Evolutionary conservation across 1,284 basidiomycete genomes (phyloP).

Genomic region (Ustilago xerochloae): DNA sequence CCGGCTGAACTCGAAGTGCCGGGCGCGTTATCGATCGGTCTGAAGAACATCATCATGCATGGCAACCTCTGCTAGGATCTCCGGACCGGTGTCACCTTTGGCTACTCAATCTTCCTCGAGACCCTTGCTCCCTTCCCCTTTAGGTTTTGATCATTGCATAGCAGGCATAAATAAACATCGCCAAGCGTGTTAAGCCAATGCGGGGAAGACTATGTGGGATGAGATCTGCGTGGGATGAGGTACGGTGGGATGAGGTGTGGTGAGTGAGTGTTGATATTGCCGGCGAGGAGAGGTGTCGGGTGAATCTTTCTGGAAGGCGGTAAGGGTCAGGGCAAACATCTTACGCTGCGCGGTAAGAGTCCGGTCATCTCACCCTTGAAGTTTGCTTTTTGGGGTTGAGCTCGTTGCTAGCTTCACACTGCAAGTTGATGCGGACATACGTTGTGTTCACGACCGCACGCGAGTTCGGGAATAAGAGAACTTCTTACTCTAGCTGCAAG

Average conservation of each 20-base stretch:
- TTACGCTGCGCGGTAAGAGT: constrained; percentile 1
- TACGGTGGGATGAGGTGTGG: neutral
- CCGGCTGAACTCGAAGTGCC: neutral
- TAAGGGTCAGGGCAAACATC: neutral
- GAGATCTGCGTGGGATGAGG: neutral
- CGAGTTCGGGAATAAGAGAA: neutral
- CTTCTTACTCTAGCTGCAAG: too few relatives aligned
- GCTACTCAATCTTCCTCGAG: too few relatives aligned
- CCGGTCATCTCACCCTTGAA: constrained; percentile 10
- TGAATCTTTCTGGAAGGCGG: too few relatives aligned
- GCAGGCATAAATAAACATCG: too few relatives aligned
- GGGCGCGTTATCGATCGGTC: constrained; percentile 18
- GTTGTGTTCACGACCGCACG: neutral
- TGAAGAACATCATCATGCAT: constrained; percentile 15
- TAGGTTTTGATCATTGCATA: too few relatives aligned
- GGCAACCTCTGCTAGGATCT: constrained; percentile 1
- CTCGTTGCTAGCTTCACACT: neutral
- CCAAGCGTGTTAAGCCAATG: too few relatives aligned
- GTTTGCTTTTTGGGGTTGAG: neutral
- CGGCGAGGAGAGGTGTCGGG: too few relatives aligned
- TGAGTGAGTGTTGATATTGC: neutral
- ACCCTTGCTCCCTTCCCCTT: too few relatives aligned
- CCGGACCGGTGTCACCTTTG: constrained; percentile 23
- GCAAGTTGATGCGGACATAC: constrained; percentile 1
- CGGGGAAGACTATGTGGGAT: too few relatives aligned